Percentiles rank a stretch among this genome's conserved stretches.
These are phyloP conservation scores for Castanea sativa DNA, from an alignment of 306 rosid genomes.

Conservation along the genomic window DNA sequence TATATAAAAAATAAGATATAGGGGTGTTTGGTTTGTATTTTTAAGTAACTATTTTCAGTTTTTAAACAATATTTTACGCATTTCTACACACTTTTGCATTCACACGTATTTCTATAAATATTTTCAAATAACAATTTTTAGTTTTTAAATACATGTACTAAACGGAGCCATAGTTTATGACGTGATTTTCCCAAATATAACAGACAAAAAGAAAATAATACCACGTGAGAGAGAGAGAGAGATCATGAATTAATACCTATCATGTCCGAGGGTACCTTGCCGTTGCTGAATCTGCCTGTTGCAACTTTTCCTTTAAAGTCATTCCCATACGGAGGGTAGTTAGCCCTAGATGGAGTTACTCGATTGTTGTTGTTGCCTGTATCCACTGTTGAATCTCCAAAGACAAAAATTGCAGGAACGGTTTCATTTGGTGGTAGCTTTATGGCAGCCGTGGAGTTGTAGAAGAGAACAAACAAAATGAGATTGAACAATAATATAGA, in stretches of 20 bases:
- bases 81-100: too few species aligned
- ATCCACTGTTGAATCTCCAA: constrained; percentile 54
- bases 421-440: constrained; percentile 29
- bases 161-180: too few species aligned
- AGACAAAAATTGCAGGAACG: constrained; percentile 34
- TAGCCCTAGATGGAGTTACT: constrained; percentile 23
- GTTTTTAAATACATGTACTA: too few species aligned
- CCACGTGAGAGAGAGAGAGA: not conserved
- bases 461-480: not conserved
- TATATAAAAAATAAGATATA: too few species aligned
- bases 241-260: not conserved
- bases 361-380: constrained; percentile 50
- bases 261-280: not conserved
- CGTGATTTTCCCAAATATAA: not conserved
- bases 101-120: too few species aligned
- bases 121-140: too few species aligned
- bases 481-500: not conserved
- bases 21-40: too few species aligned
- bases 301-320: not conserved
- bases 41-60: too few species aligned
- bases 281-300: not conserved
- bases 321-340: not conserved
- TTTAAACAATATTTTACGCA: too few species aligned
- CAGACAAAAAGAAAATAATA: not conserved
- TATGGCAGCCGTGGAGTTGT: not conserved